Base-by-base conservation (phyloP, 2,329 filamentous ascomycete genomes). In the Ceratocystis smalleyi region DNA sequence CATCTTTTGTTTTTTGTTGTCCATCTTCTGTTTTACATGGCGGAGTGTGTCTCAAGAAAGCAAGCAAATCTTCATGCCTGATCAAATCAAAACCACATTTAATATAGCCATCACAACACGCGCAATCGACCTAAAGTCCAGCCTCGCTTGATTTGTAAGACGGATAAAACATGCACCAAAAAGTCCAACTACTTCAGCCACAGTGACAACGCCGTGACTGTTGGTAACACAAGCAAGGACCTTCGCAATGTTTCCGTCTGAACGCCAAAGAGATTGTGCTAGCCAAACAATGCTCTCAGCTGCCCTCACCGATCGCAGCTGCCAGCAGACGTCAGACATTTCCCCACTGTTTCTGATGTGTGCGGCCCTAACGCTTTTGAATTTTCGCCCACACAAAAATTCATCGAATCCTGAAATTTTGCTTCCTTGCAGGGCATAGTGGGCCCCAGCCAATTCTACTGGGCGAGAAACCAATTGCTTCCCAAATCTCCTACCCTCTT, bases 361-460 rank as follows among this genome's bases (percentile, higher is more conserved):
- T 66, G 65, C 62, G 65, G 65, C 65, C 65, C 65, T 66, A 66
- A 66, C 62, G 65, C 61, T 64, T 64, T 61, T 61, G 62, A 62
- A 64, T 66, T 66, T 64, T 66, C 55, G 62, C 65, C 65, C 65
- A 66, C 65, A 66, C 65, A 66, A 66, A 57, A 64, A 62, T 66
- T 66, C 62, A 66, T 66, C 62, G 61, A 66, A 66, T 66, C 65
- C 65, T 62, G 57, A 66, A 66, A 66, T 66, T 66, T 64, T 62
- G 24, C 45, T 55, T 64, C 59, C 62, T 61, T 64, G 65, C 62
- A 66, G 65, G 65, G 65, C 65, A 66, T 64, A 66, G 57, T 66
- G 65, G 65, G 47, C 54, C 35, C 65, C 47, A 63, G 64, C 64
- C 64, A 63, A 65, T 60, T 65, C 64, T 63, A 62, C 65, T 62